Evolutionary conservation across 345 rosid genomes (phyloP), one percentile per base, ranked within the genome.

Genomic region (Hibiscus tridactylites): DNA sequence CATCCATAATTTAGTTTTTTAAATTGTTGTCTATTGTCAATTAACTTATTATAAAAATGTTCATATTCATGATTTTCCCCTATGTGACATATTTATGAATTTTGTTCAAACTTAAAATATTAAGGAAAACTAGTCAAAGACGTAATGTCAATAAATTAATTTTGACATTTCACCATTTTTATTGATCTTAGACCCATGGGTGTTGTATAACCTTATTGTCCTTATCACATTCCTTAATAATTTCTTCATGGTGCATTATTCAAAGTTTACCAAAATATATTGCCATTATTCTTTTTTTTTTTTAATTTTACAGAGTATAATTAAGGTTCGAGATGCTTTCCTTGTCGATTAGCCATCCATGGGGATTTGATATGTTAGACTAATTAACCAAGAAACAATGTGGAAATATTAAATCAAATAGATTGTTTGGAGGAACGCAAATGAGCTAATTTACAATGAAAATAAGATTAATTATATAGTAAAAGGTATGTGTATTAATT

Each of bases 81-180:
- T 47, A 64, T 64, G 33, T 11, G n/a, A 24, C 26, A 6, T 21
- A 65, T 65, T 65, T 44, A 21, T 65, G 10, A 44, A 65, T 37
- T 44, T 44, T 46, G 17, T 44, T 65, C 5, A 10, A 12, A 21
- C 5, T 21, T 13, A 44, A 42, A 33, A 62, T 62, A 16, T 16
- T 16, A 47, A 67, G 16, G 72, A 69, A 69, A 17, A 69, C 49
- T 11, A 33, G 72, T 69, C 62, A 53, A 69, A 52, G 47, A 69
- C 72, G 72, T 69, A 33, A 69, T 33, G 31, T 35, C 49, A 53
- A 53, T 17, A 49, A 49, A 49, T 49, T n/a, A 16, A 17, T 31
- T 53, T 19, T 53, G 31, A 50, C 29, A 12, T 52, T 54, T 17
- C 47, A 5, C 60, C 11, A 9, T 6, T 26, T 65, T 44, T 29